Evolutionary conservation across 2,329 filamentous ascomycete genomes (phyloP).

Genomic region (Aspergillus pseudonomiae): DNA sequence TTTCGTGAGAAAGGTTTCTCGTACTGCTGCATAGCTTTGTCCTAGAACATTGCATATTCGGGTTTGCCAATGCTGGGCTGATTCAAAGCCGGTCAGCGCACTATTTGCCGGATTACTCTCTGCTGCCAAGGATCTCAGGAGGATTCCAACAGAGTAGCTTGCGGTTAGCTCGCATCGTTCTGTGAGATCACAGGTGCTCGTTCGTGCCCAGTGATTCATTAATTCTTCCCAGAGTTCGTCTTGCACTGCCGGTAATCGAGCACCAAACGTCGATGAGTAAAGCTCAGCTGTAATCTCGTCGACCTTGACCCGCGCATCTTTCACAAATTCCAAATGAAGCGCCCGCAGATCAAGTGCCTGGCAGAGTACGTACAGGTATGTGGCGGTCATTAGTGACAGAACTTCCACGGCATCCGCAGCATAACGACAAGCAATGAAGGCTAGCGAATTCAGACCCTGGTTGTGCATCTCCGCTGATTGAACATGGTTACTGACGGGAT

Average conservation of each 20-base stretch:
- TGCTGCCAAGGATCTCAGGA: not conserved
- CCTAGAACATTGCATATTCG: not conserved
- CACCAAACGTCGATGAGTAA: not conserved
- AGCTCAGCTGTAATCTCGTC: not conserved
- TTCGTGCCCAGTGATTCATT: slow-evolving; percentile 20
- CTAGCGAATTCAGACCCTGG: slow-evolving; percentile 67
- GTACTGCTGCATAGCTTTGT: slow-evolving; percentile 15
- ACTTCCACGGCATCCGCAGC: slow-evolving; percentile 59
- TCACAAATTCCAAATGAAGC: slow-evolving; percentile 13
- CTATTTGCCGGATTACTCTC: not conserved
- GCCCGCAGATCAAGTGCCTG: slow-evolving; percentile 59
- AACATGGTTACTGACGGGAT: slow-evolving; percentile 64
- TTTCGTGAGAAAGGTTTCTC: slow-evolving; percentile 18
- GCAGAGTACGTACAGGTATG: slow-evolving; percentile 57
- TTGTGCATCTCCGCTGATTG: slow-evolving; percentile 69
- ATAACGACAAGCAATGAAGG: slow-evolving; percentile 59
- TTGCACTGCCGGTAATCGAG: not conserved
- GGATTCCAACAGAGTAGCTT: not conserved
- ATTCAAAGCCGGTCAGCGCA: no score
- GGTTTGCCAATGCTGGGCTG: not conserved
- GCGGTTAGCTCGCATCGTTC: slow-evolving; percentile 12
- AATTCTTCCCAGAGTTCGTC: slow-evolving; percentile 16
- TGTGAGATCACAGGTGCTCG: slow-evolving; percentile 14
- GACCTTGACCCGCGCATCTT: not conserved
- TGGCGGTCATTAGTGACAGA: slow-evolving; percentile 57